These are phyloP conservation scores for Turnera subulata DNA, from an alignment of 345 rosid species.

Conservation along the genomic window DNA sequence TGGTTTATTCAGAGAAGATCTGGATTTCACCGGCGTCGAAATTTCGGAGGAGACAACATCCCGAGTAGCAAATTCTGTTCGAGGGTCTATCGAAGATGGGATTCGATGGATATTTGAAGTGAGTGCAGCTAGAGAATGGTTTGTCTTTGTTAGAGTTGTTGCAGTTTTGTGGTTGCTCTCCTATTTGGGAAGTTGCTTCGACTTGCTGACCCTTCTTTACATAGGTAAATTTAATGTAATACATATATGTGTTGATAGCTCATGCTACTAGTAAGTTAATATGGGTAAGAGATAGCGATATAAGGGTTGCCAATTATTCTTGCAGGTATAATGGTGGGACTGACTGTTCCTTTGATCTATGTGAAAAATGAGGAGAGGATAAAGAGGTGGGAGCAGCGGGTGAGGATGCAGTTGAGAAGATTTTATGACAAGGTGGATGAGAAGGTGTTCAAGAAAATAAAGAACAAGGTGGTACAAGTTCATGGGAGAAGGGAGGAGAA, in stretches of 20 bases:
- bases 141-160: constrained; percentile 23
- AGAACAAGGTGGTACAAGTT: constrained; percentile 8
- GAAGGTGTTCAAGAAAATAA: constrained; percentile 25
- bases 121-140: constrained; percentile 35
- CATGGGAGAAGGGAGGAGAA: constrained; percentile 8
- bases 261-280: too few species aligned
- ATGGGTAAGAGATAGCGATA: too few species aligned
- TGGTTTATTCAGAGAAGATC: constrained; percentile 46
- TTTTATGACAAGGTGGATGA: constrained; percentile 22
- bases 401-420: constrained; percentile 14
- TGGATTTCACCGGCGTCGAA: constrained; percentile 32
- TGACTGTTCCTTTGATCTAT: constrained; percentile 35
- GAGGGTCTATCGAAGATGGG: constrained; percentile 21
- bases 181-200: constrained; percentile 24
- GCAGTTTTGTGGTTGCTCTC: constrained; percentile 32
- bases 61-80: constrained; percentile 25
- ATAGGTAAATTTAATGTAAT: constrained; percentile 19
- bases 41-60: constrained; percentile 28
- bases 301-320: too few species aligned
- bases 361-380: constrained; percentile 29
- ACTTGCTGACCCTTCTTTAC: constrained; percentile 27
- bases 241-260: too few species aligned
- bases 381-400: constrained; percentile 12
- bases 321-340: constrained; percentile 27
- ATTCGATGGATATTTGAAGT: constrained; percentile 39